phyloP scores from a whole-genome alignment of 2,329 filamentous ascomycete species.

The Chalara sp. region DNA sequence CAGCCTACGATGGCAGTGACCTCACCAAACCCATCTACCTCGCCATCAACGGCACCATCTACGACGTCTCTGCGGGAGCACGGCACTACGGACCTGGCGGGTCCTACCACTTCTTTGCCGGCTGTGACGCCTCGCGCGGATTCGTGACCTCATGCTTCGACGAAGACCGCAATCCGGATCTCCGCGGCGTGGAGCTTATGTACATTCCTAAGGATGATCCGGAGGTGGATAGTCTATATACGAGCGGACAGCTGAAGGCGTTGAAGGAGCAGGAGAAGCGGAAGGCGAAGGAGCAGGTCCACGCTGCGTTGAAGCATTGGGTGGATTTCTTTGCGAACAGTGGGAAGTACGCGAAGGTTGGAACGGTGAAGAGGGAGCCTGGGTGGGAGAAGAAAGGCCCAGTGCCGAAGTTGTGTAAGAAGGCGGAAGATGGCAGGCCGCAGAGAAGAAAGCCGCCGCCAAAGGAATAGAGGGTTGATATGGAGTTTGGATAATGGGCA shows the following conservation, averaged over 20 bases:
- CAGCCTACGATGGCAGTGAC: conserved; percentile 71
- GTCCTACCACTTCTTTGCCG: conserved; percentile 80
- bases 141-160: conserved; percentile 92
- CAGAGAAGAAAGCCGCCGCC: conserved; percentile 36
- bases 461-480: conserved; percentile 1
- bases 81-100: conserved; percentile 77
- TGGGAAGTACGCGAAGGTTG: conserved; percentile 76
- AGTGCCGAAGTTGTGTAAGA: conserved; percentile 52
- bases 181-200: conserved; percentile 82
- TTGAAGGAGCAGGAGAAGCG: conserved; percentile 56
- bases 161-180: conserved; percentile 69
- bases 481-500: conserved; percentile 25
- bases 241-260: conserved; percentile 43
- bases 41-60: conserved; percentile 81
- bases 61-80: conserved; percentile 67
- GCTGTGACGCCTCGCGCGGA: conserved; percentile 76
- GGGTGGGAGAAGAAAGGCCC: conserved; percentile 54
- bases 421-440: conserved; percentile 53
- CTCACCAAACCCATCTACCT: conserved; percentile 75
- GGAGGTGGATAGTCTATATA: conserved; percentile 52
- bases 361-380: conserved; percentile 58
- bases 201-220: conserved; percentile 62
- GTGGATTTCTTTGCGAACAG: conserved; percentile 73
- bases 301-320: conserved; percentile 68
- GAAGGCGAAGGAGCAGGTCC: conserved; percentile 57